Base-by-base conservation (phyloP, 176 grass and related monocot genomes). In the Avena eriantha region DNA sequence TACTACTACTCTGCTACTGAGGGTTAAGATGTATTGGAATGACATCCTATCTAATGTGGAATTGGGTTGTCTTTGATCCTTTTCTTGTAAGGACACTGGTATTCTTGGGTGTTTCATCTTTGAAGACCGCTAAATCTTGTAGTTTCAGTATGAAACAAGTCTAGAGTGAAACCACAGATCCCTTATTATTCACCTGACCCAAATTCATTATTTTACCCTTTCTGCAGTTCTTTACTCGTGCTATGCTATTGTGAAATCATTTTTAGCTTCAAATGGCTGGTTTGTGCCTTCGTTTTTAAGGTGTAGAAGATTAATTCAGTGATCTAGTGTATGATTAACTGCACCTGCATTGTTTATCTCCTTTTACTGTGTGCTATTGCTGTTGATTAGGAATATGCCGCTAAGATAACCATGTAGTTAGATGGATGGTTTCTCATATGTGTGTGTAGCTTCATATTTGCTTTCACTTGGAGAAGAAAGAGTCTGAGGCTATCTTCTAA, bases 11-110 rank as follows among this genome's bases (percentile, higher is more conserved):
- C 5, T 39, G 1, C 59, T 33, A 0, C 57, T 48, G 46, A 63
- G 68, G 15, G 31, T 78, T 84, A 39, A 15, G 11, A 76, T 55
- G 24, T 22, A 77, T 56, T 83, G 14, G 53, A 72, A 8, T 71
- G 59, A 60, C 51, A 39, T 51, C 10, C 6, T 65, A 60, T 18
- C 9, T 78, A 50, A 51, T 19, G 24, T 11, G 51, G 14, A 57
- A 43, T 36, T 59, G 3, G 50, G 19, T 13, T 29, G 43, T 70
- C 39, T 48, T 58, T 4, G 23, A 19, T 55, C 10, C 31, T 58
- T 74, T 56, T 68, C 33, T 24, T 55, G 43, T 33, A 57, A 19
- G 21, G 14, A 53, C 15, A 26, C 15, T 33, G 54, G 7, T n/a
- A 11, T 6, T 59, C 22, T 10, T 33, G 7, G n/a, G 4, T 2